phyloP scores from a whole-genome alignment of 495 filamentous ascomycete genomes.

The Staphylotrichum tortipilum region DNA sequence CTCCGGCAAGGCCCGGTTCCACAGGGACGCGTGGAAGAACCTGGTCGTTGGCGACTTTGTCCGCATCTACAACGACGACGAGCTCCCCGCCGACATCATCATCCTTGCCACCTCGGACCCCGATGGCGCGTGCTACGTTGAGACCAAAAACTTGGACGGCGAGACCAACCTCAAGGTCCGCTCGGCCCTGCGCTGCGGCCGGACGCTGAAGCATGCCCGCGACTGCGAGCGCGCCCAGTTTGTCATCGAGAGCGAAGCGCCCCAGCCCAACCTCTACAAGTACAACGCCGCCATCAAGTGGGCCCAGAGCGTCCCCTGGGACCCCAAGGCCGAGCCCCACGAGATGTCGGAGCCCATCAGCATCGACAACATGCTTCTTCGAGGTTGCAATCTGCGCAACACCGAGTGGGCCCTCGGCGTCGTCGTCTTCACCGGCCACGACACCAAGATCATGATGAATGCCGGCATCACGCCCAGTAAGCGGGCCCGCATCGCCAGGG shows the following conservation, averaged over 20 bases:
- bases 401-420: constrained; percentile 95
- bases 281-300: constrained; percentile 86
- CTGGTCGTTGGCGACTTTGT: constrained; percentile 95
- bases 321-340: constrained; percentile 47
- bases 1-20: constrained; percentile 59
- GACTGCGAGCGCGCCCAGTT: constrained; percentile 89
- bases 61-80: constrained; percentile 91
- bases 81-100: constrained; percentile 89
- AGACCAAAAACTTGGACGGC: constrained; percentile 96
- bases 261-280: constrained; percentile 87
- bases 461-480: constrained; percentile 95
- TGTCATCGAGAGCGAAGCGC: constrained; percentile 79
- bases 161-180: constrained; percentile 98
- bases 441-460: constrained; percentile 99
- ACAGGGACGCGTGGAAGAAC: constrained; percentile 90
- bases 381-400: constrained; percentile 88
- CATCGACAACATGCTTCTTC: constrained; percentile 90
- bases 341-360: constrained; percentile 87
- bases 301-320: constrained; percentile 61
- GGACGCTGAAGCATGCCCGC: constrained; percentile 74
- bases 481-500: constrained; percentile 78
- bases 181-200: constrained; percentile 78
- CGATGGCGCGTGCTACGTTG: constrained; percentile 93
- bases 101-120: constrained; percentile 92
- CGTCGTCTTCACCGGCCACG: constrained; percentile 92